Evolutionary conservation across 345 rosid genomes (phyloP), one percentile per base, ranked within the genome.

Genomic region (Camelina hispida): DNA sequence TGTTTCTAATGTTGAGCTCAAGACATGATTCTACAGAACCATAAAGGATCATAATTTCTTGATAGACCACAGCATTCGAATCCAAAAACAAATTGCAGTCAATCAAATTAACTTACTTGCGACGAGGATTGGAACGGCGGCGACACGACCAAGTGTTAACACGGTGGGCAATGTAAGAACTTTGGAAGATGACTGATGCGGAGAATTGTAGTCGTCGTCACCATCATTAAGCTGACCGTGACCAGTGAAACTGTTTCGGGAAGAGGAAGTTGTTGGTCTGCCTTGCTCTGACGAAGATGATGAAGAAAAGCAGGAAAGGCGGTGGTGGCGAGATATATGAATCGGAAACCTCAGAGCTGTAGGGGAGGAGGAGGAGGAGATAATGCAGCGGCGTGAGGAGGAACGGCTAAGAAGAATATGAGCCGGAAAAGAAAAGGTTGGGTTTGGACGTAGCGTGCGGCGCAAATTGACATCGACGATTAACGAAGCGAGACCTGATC

Each of bases 61-160:
- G 7, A n/a, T n/a, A n/a, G n/a, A n/a, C n/a, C n/a, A n/a, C 5
- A 43, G 15, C 23, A 34, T 58, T 58, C 63, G 22, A 52, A 15
- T 14, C 15, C 40, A 10, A 59, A 40, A 47, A 61, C 51, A n/a
- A 59, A n/a, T 2, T 25, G 35, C 6, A 25, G 34, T 7, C 30
- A 22, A 48, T 22, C 52, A 28, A 61, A 54, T n/a, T n/a, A 42
- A 74, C 89, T 7, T 77, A 96, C 99, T 87, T 78, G 83, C 63
- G 69, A 96, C 65, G 23, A 96, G 87, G 44, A 96, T 84, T 13
- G 99, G 99, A 63, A 96, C 94, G 28, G 97, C 93, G 34, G 88
- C 91, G 14, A 96, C 97, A 22, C 99, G 99, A 12, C 86, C 97
- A 42, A 96, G 87, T 47, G 99, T 96, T 81, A 93, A 83, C 28